Evolutionary conservation across 2,329 filamentous ascomycete genomes (phyloP), one percentile per base, ranked within the genome.

Genomic region (Sporothrix curviconia): DNA sequence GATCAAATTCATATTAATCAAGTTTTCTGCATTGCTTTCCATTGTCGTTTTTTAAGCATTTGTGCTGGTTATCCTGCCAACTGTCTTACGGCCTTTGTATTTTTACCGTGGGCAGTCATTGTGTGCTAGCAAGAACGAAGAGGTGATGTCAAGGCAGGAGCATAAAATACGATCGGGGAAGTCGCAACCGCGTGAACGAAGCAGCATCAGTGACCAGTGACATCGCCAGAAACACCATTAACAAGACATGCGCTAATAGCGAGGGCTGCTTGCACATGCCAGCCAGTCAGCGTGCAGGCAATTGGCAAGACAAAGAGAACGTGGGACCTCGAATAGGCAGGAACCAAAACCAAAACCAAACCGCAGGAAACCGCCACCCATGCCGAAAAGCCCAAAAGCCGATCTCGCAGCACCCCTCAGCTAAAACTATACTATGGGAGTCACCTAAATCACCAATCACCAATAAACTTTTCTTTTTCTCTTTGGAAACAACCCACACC

Each of bases 381-480:
- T 15, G 47, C 47, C 47, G 30, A 7, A 6, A 17, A 46, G 30
- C n/a, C 24, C 7, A 17, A n/a, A 22, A 37, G 44, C 55, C 60
- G 58, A 60, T 59, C 32, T 62, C 60, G 60, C 60, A 60, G 40
- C 28, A 17, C 17, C 44, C 36, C 17, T 36, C 24, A 22, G 4
- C 14, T 3, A 15, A 25, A 40, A 42, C 22, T 14, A 32, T n/a
- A n/a, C n/a, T n/a, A n/a, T n/a, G n/a, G n/a, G n/a, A n/a, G n/a
- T n/a, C n/a, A n/a, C n/a, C n/a, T n/a, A n/a, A n/a, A n/a, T n/a
- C n/a, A n/a, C n/a, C 14, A 32, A 46, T 28, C 25, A 28, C 39
- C 37, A 39, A 36, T 53, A 22, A 53, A 30, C 25, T 22, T 49
- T 40, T 42, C 32, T 19, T 51, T 17, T 42, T 36, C 24, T 11